phyloP scores from a whole-genome alignment of 805 yeast species.

The Maudiozyma saulgeensis region DNA sequence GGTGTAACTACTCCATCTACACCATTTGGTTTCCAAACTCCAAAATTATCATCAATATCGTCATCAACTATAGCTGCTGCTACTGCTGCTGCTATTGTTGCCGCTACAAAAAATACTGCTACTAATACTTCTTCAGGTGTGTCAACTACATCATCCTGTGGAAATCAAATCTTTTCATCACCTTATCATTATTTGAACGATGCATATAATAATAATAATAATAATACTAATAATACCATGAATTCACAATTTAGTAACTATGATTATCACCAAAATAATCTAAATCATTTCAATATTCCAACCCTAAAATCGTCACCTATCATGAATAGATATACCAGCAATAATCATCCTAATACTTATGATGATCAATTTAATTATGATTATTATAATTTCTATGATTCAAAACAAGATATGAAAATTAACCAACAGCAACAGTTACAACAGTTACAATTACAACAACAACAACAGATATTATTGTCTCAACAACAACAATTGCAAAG shows the following conservation, averaged over 20 bases:
- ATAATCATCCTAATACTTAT: background rate
- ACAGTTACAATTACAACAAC: background rate
- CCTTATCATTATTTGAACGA: conserved; percentile 1
- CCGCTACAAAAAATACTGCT: background rate
- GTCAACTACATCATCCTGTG: too few relatives aligned
- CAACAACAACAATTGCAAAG: conserved; percentile 3
- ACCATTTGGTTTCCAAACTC: conserved; percentile 18
- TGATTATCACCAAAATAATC: background rate
- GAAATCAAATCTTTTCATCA: conserved; percentile 1
- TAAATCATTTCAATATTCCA: background rate
- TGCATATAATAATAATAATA: background rate
- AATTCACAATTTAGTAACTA: background rate
- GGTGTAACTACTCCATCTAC: conserved; percentile 9
- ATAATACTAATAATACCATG: background rate
- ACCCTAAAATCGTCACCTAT: conserved; percentile 3
- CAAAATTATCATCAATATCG: conserved; percentile 5
- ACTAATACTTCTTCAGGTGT: too few relatives aligned
- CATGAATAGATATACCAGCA: background rate
- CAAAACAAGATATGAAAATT: background rate
- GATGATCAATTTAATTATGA: conserved; percentile 12
- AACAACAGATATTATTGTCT: background rate
- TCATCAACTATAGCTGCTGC: too few relatives aligned
- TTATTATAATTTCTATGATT: conserved; percentile 14
- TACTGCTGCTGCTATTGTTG: too few relatives aligned
- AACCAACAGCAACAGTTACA: background rate